Evolutionary conservation across 169 alveolate genomes (phyloP).

Genomic region (Plasmodium adleri): DNA sequence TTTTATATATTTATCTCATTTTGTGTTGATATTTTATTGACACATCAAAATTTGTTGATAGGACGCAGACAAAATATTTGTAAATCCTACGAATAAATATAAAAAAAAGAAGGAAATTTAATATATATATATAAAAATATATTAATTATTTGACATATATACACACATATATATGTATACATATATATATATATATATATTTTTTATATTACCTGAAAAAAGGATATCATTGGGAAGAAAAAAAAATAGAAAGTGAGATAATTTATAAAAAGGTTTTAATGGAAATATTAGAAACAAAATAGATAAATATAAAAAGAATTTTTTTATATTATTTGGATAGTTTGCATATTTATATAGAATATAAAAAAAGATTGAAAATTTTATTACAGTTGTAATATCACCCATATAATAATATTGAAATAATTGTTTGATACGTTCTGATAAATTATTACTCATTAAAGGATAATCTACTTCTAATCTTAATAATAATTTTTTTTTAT

Average conservation of each 20-base stretch:
- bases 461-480: conserved; percentile 66
- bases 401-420: conserved; percentile 55
- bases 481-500: conserved; percentile 36
- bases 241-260: conserved; percentile 55
- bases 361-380: conserved; percentile 59
- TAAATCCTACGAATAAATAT: conserved; percentile 23
- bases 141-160: neutral
- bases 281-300: conserved; percentile 35
- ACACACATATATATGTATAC: neutral
- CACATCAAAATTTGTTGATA: conserved; percentile 71
- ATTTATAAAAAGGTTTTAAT: conserved; percentile 42
- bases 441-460: conserved; percentile 32
- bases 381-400: conserved; percentile 34
- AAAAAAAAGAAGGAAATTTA: neutral
- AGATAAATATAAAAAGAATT: conserved; percentile 34
- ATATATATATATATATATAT: neutral
- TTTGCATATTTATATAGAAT: conserved; percentile 62
- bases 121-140: neutral
- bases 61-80: conserved; percentile 64
- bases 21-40: neutral
- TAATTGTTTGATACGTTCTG: conserved; percentile 35
- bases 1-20: no score
- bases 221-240: conserved; percentile 31
- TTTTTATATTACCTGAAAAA: conserved; percentile 38
- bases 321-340: conserved; percentile 32